Percentiles rank a stretch among this genome's conserved stretches.
Conservation (phyloP, 1,139 yeast genomes). For the Debaryomyces nepalensis region DNA sequence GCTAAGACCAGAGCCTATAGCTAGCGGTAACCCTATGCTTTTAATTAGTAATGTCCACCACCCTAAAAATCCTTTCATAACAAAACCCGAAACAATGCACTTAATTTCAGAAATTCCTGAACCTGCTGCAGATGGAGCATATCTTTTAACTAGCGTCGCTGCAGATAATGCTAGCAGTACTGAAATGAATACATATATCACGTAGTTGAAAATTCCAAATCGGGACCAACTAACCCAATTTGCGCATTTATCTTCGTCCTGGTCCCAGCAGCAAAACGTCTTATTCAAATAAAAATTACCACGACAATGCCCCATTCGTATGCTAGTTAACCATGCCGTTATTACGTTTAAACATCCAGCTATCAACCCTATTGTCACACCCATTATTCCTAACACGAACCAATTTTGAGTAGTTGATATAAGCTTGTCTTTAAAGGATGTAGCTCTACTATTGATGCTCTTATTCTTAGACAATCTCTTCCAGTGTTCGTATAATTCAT, state of each 20-base stretch:
- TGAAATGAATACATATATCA: slow-evolving; percentile 63
- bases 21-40: slow-evolving; percentile 79
- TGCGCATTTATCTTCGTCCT: slow-evolving; percentile 49
- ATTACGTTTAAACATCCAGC: slow-evolving; percentile 82
- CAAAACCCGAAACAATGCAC: slow-evolving; percentile 91
- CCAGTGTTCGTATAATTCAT: slow-evolving; percentile 62
- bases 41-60: slow-evolving; percentile 76
- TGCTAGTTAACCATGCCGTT: slow-evolving; percentile 84
- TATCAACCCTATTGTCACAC: slow-evolving; percentile 74
- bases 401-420: slow-evolving; percentile 67
- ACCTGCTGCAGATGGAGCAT: slow-evolving; percentile 94
- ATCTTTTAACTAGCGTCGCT: slow-evolving; percentile 66
- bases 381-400: slow-evolving; percentile 76
- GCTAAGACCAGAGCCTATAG: slow-evolving; percentile 80
- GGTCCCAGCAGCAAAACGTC: slow-evolving; percentile 83
- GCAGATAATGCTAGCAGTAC: slow-evolving; percentile 65
- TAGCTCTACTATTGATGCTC: slow-evolving; percentile 18
- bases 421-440: slow-evolving; percentile 31
- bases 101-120: slow-evolving; percentile 97
- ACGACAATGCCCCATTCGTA: slow-evolving; percentile 78
- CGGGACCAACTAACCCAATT: slow-evolving; percentile 64
- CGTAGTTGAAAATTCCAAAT: slow-evolving; percentile 51
- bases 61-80: slow-evolving; percentile 76
- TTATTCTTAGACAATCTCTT: slow-evolving; percentile 31
- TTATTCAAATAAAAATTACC: slow-evolving; percentile 71